These are phyloP conservation scores for Mycena indigotica DNA, from an alignment of 768 basidiomycete genomes.

Conservation along the genomic window DNA sequence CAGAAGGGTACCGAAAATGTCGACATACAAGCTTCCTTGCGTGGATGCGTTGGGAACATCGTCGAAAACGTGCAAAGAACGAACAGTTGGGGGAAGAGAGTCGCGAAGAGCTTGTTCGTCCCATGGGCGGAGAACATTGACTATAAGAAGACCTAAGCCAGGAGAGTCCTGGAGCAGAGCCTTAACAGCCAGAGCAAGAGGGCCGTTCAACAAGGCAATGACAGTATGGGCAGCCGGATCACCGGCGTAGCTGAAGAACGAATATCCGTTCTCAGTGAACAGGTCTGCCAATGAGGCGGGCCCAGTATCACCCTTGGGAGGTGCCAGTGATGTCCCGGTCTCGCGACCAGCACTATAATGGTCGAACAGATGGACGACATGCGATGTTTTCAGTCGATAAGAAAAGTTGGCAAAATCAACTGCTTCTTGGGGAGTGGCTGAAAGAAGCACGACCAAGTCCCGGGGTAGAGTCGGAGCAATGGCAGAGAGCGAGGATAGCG, in stretches of 20 bases:
- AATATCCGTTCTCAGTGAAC: constrained; percentile 61
- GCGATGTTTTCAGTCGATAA: constrained; percentile 65
- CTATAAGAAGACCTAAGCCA: constrained; percentile 67
- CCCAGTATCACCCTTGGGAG: constrained; percentile 35
- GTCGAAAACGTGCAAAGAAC: constrained; percentile 71
- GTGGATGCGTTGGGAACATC: constrained; percentile 67
- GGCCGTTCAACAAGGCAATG: constrained; percentile 75
- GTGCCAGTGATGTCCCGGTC: constrained; percentile 55
- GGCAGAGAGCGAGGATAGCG: constrained; percentile 67
- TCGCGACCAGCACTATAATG: constrained; percentile 82
- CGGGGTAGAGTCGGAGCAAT: constrained; percentile 63
- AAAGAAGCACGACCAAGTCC: constrained; percentile 73
- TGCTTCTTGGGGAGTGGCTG: constrained; percentile 82
- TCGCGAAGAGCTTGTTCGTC: constrained; percentile 61
- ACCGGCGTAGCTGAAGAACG: constrained; percentile 78
- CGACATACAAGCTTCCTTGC: constrained; percentile 69
- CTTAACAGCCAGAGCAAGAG: constrained; percentile 67
- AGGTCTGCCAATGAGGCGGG: constrained; percentile 46
- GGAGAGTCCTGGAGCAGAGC: constrained; percentile 44
- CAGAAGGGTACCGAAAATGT: constrained; percentile 66
- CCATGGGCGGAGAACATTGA: constrained; percentile 88
- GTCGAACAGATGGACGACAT: constrained; percentile 91
- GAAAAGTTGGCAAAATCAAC: constrained; percentile 75
- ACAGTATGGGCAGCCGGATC: constrained; percentile 62
- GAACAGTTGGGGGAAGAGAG: constrained; percentile 60